A percentile compares a stretch with the other conserved stretches of the same genome.
phyloP scores from a whole-genome alignment of 2,329 filamentous ascomycete species.

The Drechslera avenae region DNA sequence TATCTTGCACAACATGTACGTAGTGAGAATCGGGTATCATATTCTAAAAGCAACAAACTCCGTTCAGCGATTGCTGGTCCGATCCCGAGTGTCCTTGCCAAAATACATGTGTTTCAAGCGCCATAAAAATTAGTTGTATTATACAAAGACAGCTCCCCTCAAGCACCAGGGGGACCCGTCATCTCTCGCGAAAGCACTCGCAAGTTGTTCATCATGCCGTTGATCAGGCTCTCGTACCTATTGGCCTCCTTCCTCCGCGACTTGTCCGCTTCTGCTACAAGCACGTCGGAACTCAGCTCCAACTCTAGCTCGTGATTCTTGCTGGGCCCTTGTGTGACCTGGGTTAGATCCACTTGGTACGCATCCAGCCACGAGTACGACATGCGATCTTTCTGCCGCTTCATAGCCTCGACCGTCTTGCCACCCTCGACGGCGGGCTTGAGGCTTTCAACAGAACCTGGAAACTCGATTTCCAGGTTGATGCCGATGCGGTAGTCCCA shows the following conservation, averaged over 20 bases:
- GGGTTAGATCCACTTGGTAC: constrained; percentile 91
- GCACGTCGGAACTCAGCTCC: constrained; percentile 67
- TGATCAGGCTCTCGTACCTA: constrained; percentile 66
- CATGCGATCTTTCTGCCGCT: constrained; percentile 85
- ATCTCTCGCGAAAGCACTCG: constrained; percentile 45
- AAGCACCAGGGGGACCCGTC: constrained; percentile 20
- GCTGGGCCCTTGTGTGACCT: constrained; percentile 67
- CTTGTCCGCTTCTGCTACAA: constrained; percentile 69
- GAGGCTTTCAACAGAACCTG: constrained; percentile 65
- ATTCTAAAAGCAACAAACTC: constrained; percentile 33
- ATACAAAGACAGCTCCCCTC: constrained; percentile 10
- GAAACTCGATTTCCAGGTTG: constrained; percentile 88
- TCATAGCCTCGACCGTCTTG: constrained; percentile 49
- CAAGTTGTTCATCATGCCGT: constrained; percentile 74
- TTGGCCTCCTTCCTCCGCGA: constrained; percentile 57
- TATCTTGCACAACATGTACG: not conserved
- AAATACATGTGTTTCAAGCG: not conserved
- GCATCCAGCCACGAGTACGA: constrained; percentile 81
- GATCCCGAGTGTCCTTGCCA: not conserved
- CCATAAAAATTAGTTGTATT: constrained; percentile 13
- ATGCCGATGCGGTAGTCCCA: constrained; percentile 94
- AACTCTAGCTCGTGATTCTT: constrained; percentile 84
- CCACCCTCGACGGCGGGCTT: constrained; percentile 51
- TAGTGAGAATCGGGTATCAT: constrained; percentile 40
- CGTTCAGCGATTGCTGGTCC: constrained; percentile 21